Evolutionary conservation across 805 yeast species (phyloP).

Genomic region (Lipomyces yamanashiensis): DNA sequence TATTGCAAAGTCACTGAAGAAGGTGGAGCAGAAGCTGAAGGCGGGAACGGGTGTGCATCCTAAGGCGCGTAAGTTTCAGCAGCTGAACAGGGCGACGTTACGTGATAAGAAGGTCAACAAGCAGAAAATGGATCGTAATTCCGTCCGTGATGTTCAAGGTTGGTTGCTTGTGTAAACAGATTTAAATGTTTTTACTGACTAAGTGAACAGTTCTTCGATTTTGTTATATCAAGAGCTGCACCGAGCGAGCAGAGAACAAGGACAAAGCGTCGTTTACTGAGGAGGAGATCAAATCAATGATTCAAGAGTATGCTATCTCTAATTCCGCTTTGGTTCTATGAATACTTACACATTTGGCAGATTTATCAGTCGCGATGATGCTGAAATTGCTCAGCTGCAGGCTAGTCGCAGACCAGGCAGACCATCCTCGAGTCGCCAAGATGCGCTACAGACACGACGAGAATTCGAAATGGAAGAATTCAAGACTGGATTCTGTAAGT

Average conservation of each 20-base stretch:
- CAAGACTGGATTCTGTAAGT: slow-evolving; percentile 60
- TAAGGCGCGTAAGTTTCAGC: slow-evolving; percentile 85
- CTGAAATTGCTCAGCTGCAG: slow-evolving; percentile 68
- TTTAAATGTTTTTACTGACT: neutral
- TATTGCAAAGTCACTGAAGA: slow-evolving; percentile 65
- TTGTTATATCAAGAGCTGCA: slow-evolving; percentile 63
- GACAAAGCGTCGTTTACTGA: slow-evolving; percentile 52
- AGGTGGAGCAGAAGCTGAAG: slow-evolving; percentile 64
- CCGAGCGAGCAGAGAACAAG: slow-evolving; percentile 46
- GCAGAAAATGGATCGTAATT: slow-evolving; percentile 58
- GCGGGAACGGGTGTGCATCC: slow-evolving; percentile 70
- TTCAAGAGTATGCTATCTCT: slow-evolving; percentile 52
- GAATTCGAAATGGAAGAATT: slow-evolving; percentile 67
- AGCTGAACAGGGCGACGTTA: slow-evolving; percentile 80
- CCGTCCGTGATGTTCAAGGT: slow-evolving; percentile 50
- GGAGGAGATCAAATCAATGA: slow-evolving; percentile 64
- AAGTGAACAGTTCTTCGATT: slow-evolving; percentile 53
- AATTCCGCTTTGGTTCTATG: slow-evolving; percentile 1
- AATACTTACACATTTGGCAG: slow-evolving; percentile 21
- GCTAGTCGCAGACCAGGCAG: slow-evolving; percentile 81
- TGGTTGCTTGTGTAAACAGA: slow-evolving; percentile 22
- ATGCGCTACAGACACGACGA: slow-evolving; percentile 62
- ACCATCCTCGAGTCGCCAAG: slow-evolving; percentile 76
- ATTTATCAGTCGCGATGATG: slow-evolving; percentile 69
- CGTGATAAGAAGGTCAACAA: slow-evolving; percentile 73